Evolutionary conservation across 495 filamentous ascomycete genomes (phyloP).

Genomic region (Beverwykella pulmonaria): DNA sequence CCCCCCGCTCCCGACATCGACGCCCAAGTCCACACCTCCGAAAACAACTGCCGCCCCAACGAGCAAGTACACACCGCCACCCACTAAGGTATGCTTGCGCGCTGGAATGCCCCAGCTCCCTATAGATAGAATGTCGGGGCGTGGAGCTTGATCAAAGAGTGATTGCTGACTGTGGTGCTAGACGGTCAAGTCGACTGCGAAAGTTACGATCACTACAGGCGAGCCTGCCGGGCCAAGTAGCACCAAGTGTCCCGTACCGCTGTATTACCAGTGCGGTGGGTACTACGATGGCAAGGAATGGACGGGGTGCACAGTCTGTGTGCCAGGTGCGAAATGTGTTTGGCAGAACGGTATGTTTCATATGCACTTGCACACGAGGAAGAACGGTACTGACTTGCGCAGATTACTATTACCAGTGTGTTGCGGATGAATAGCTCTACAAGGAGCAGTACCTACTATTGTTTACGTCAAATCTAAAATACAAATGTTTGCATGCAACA

Average conservation of each 20-base stretch:
- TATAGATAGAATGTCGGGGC: neutral
- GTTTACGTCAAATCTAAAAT: neutral
- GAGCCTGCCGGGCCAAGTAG: conserved; percentile 29
- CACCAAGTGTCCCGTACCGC: conserved; percentile 30
- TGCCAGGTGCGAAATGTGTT: conserved; percentile 16
- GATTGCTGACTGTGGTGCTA: neutral
- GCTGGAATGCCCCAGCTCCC: neutral
- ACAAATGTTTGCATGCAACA: neutral
- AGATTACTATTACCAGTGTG: conserved; percentile 35
- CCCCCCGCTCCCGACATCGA: neutral
- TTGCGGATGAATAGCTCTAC: conserved; percentile 15
- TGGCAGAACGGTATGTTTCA: conserved; percentile 30
- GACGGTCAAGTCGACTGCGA: conserved; percentile 16
- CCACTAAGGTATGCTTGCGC: conserved; percentile 4
- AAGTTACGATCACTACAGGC: conserved; percentile 3
- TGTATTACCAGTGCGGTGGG: conserved; percentile 32
- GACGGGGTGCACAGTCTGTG: conserved; percentile 33
- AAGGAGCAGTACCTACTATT: too few relatives aligned
- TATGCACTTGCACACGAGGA: neutral
- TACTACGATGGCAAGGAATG: conserved; percentile 19
- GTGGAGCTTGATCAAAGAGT: neutral
- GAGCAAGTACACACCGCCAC: neutral
- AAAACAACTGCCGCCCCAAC: conserved; percentile 9
- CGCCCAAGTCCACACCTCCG: neutral
- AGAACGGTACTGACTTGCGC: neutral